phyloP scores from a whole-genome alignment of 371 early-diverging fungal genomes.

The Mucor irregularis region DNA sequence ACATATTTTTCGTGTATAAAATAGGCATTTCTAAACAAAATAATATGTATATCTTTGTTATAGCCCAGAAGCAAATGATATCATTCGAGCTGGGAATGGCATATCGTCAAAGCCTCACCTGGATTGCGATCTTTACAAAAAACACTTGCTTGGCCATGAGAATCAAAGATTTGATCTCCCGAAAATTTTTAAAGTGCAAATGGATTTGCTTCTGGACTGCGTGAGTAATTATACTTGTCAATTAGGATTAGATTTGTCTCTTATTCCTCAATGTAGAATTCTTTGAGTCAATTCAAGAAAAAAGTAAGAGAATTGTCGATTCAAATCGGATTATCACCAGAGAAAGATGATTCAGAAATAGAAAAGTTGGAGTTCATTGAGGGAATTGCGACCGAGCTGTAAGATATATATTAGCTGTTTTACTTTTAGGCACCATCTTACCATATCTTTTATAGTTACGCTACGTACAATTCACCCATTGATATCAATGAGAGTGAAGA shows the following conservation, averaged over 20 bases:
- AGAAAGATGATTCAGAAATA: neutral
- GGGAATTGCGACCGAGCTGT: slow-evolving; percentile 2
- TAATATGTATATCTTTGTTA: slow-evolving; percentile 2
- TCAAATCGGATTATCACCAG: neutral
- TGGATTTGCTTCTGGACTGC: neutral
- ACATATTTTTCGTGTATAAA: neutral
- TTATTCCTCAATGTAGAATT: slow-evolving; percentile 1
- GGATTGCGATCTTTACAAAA: neutral
- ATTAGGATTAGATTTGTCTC: slow-evolving; percentile 2
- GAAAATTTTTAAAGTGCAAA: neutral
- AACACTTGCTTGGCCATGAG: neutral
- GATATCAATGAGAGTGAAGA: slow-evolving; percentile 6
- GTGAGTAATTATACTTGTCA: slow-evolving; percentile 3
- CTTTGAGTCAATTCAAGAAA: slow-evolving; percentile 1
- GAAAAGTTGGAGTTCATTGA: slow-evolving; percentile 2
- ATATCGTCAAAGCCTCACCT: slow-evolving; percentile 8
- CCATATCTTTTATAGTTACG: slow-evolving; percentile 15
- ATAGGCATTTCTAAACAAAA: slow-evolving; percentile 7
- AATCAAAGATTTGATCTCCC: neutral
- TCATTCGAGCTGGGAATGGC: slow-evolving; percentile 8
- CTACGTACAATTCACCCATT: slow-evolving; percentile 3
- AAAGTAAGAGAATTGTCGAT: neutral
- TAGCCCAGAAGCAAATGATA: slow-evolving; percentile 12
- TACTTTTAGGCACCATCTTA: slow-evolving; percentile 1
- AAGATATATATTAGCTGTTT: slow-evolving; percentile 1